Percentiles rank a stretch among this genome's conserved stretches.
Conservation (phyloP, 352 stramenopile genomes). For the Globisporangium heterothallicum region DNA sequence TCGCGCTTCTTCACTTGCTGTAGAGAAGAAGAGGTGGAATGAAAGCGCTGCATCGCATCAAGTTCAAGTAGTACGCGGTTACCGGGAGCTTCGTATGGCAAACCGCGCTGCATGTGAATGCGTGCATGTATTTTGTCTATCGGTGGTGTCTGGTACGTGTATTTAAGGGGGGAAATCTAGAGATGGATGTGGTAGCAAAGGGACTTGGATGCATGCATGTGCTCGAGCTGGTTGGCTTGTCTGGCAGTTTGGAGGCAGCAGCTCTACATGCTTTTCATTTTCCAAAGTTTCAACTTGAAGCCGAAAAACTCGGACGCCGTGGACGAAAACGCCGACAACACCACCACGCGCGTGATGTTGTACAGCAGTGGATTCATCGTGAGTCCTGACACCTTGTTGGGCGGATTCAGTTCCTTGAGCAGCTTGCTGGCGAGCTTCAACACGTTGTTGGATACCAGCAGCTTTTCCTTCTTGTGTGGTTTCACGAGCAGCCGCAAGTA, state of each 20-base stretch:
- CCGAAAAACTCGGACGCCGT: slow-evolving; percentile 88
- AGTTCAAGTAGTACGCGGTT: no score
- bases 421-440: slow-evolving; percentile 89
- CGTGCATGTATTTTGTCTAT: no score
- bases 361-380: slow-evolving; percentile 90
- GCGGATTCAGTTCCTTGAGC: slow-evolving; percentile 88
- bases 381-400: slow-evolving; percentile 87
- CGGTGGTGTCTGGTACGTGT: no score
- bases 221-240: no score
- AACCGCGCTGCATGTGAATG: no score
- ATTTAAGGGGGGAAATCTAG: no score
- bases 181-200: no score
- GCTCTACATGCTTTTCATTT: slow-evolving; percentile 72
- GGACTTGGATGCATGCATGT: no score
- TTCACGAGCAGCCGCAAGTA: slow-evolving; percentile 80
- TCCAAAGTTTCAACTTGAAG: slow-evolving; percentile 90
- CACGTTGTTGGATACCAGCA: slow-evolving; percentile 88
- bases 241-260: no score
- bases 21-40: background rate
- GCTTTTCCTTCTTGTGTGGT: slow-evolving; percentile 86
- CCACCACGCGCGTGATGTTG: slow-evolving; percentile 86
- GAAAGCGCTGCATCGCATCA: no score
- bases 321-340: slow-evolving; percentile 87
- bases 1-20: background rate
- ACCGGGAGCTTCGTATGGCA: no score